phyloP scores from a whole-genome alignment of 257 asterid species.

The Jasminum sambac region DNA sequence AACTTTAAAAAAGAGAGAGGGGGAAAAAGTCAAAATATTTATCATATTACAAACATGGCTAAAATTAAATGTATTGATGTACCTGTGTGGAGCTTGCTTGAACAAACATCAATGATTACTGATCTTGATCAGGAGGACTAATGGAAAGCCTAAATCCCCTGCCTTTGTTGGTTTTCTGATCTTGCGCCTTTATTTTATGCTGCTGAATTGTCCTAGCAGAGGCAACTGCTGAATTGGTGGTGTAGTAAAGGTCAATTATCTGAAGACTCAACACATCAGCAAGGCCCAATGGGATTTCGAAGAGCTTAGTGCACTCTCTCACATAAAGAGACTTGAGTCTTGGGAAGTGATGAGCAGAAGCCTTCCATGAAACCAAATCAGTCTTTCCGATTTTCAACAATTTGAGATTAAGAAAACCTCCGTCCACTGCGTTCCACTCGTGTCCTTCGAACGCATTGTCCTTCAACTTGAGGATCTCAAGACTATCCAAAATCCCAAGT shows the following conservation, averaged over 20 bases:
- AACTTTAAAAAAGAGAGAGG: no score
- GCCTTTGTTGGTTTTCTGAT: slow-evolving; percentile 11
- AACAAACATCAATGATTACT: slow-evolving; percentile 9
- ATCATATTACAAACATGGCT: no score
- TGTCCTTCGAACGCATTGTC: slow-evolving; percentile 43
- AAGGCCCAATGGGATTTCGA: slow-evolving; percentile 35
- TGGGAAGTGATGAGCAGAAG: slow-evolving; percentile 43
- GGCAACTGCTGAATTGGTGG: slow-evolving; percentile 33
- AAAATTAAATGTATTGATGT: no score
- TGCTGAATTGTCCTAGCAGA: slow-evolving; percentile 37
- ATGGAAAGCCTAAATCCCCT: slow-evolving; percentile 41
- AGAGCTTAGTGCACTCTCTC: slow-evolving; percentile 36
- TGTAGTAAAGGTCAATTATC: slow-evolving; percentile 36
- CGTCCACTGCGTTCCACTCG: slow-evolving; percentile 46
- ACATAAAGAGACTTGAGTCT: slow-evolving; percentile 38
- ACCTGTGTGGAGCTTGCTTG: no score
- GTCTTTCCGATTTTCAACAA: slow-evolving; percentile 43
- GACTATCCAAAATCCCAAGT: slow-evolving; percentile 44
- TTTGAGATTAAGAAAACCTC: slow-evolving; percentile 38
- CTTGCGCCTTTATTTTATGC: slow-evolving; percentile 16
- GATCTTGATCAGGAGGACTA: slow-evolving; percentile 46
- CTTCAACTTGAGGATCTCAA: slow-evolving; percentile 47
- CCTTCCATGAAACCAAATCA: slow-evolving; percentile 40
- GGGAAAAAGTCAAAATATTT: no score
- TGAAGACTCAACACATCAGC: slow-evolving; percentile 43